phyloP scores from a whole-genome alignment of 1,139 yeast species.

The Candida tropicalis region DNA sequence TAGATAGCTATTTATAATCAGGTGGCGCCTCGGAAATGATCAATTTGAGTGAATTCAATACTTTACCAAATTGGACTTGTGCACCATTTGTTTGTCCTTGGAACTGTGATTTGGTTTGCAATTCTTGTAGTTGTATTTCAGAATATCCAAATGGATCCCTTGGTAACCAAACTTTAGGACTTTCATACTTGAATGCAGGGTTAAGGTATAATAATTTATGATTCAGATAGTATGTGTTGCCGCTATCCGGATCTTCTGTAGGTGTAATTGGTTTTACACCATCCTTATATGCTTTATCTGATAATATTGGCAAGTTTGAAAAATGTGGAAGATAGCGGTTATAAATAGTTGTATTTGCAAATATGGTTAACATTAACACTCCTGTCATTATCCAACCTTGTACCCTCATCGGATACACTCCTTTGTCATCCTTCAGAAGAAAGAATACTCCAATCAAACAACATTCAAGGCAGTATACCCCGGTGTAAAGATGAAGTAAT shows the following conservation, averaged over 20 bases:
- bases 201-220: constrained; percentile 30
- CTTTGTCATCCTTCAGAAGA: constrained; percentile 51
- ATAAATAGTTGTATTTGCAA: constrained; percentile 35
- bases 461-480: constrained; percentile 77
- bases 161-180: constrained; percentile 41
- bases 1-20: constrained; percentile 33
- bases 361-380: constrained; percentile 38
- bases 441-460: constrained; percentile 77
- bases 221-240: constrained; percentile 19
- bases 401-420: constrained; percentile 30
- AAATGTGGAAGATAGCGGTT: constrained; percentile 32
- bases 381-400: constrained; percentile 53
- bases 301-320: constrained; percentile 31
- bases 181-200: constrained; percentile 37
- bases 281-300: constrained; percentile 18
- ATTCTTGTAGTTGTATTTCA: constrained; percentile 16
- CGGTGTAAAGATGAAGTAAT: constrained; percentile 72
- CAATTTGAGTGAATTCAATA: constrained; percentile 20
- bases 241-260: constrained; percentile 2
- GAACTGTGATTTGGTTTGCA: constrained; percentile 15
- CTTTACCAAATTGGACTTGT: constrained; percentile 20
- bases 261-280: neutral
- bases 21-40: constrained; percentile 39
- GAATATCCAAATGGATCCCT: constrained; percentile 26
- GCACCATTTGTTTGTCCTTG: constrained; percentile 36